These are phyloP conservation scores for Mrakia gelida DNA, from an alignment of 768 basidiomycete species.

Conservation along the genomic window DNA sequence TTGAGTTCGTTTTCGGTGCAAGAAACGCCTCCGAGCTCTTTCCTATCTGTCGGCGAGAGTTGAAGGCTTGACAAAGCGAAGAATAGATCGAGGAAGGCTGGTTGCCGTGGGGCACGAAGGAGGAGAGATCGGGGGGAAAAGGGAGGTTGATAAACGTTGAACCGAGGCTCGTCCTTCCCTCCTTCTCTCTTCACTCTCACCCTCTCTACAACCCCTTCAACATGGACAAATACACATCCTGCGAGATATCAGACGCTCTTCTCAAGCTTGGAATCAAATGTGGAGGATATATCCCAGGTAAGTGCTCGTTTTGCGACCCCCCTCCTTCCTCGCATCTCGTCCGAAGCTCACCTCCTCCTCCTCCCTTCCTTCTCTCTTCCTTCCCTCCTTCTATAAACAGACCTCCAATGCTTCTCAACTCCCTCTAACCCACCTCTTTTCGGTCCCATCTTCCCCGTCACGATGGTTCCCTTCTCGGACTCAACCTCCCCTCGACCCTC, in stretches of 20 bases:
- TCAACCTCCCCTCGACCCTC: neutral
- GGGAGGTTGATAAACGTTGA: no score
- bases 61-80: no score
- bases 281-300: conserved; percentile 28
- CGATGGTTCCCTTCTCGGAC: conserved; percentile 1
- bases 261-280: conserved; percentile 7
- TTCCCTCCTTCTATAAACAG: neutral
- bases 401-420: conserved; percentile 21
- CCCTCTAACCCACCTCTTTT: neutral
- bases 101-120: neutral
- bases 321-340: neutral
- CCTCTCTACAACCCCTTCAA: neutral
- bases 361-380: neutral
- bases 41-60: neutral
- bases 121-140: neutral
- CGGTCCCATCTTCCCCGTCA: conserved; percentile 24
- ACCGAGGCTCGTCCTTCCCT: neutral
- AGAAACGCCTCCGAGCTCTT: neutral
- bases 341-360: neutral
- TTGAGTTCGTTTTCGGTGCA: neutral
- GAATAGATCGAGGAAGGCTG: no score
- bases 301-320: neutral
- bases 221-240: conserved; percentile 16
- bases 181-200: neutral
- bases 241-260: conserved; percentile 31